These are phyloP conservation scores for Aspergillus nidulans DNA, from an alignment of 495 filamentous ascomycete genomes.

Conservation along the genomic window DNA sequence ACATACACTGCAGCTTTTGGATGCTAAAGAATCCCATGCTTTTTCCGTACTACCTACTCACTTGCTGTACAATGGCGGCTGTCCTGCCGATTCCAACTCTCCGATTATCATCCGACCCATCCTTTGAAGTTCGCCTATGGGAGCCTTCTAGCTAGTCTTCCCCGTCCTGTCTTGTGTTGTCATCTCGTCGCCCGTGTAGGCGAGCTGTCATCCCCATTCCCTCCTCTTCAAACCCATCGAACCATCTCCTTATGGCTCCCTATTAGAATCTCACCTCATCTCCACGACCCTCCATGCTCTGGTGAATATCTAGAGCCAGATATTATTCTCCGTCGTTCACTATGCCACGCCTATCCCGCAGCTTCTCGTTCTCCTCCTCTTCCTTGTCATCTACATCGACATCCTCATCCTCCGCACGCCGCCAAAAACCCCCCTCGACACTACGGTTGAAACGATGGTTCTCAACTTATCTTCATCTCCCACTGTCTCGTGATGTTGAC, in stretches of 20 bases:
- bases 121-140: not conserved
- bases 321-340: not conserved
- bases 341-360: not conserved
- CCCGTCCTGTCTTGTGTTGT: not conserved
- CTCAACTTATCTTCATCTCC: not conserved
- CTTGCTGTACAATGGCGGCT: not conserved
- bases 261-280: too few species aligned
- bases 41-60: not conserved
- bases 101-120: not conserved
- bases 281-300: too few species aligned
- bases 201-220: too few species aligned
- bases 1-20: too few species aligned
- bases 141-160: not conserved
- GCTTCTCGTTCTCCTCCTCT: not conserved
- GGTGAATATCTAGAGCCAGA: not conserved
- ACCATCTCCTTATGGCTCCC: too few species aligned
- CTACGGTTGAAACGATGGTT: not conserved
- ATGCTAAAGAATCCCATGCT: not conserved
- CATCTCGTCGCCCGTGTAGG: too few species aligned
- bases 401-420: not conserved
- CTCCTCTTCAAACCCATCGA: too few species aligned
- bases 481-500: not conserved
- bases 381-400: not conserved
- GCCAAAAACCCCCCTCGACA: not conserved
- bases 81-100: not conserved